Conservation (phyloP, 2,329 filamentous ascomycete species). For the Aspergillus sp. region DNA sequence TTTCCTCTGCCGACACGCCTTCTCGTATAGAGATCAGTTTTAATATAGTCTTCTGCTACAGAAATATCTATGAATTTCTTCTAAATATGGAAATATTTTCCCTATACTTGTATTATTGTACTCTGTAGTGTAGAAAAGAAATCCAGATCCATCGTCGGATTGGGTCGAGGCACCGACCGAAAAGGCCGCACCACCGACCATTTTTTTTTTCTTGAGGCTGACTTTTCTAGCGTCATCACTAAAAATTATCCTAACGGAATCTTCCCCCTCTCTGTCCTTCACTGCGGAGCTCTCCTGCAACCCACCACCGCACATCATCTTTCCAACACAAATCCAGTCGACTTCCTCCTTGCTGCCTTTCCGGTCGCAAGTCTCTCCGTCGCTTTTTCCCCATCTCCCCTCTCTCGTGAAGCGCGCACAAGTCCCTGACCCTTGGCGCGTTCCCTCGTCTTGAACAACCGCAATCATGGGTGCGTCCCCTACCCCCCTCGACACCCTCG, state of each 20-base stretch:
- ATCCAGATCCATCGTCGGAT: slow-evolving; percentile 17
- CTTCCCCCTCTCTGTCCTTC: slow-evolving; percentile 25
- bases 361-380: slow-evolving; percentile 16
- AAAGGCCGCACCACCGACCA: slow-evolving; percentile 25
- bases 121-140: neutral
- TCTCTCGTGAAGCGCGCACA: slow-evolving; percentile 40
- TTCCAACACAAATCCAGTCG: slow-evolving; percentile 14
- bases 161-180: slow-evolving; percentile 20
- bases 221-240: slow-evolving; percentile 44
- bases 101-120: neutral
- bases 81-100: neutral
- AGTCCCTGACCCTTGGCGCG: slow-evolving; percentile 33
- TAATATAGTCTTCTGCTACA: neutral
- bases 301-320: slow-evolving; percentile 14
- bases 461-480: slow-evolving; percentile 60
- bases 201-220: slow-evolving; percentile 28
- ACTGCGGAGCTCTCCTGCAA: slow-evolving; percentile 25
- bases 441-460: slow-evolving; percentile 39
- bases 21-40: neutral
- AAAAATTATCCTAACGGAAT: slow-evolving; percentile 43
- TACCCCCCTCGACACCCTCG: slow-evolving; percentile 8
- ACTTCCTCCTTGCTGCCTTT: slow-evolving; percentile 20
- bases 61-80: no score
- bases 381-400: slow-evolving; percentile 18
- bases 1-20: neutral